Evolutionary conservation across 2,329 filamentous ascomycete genomes (phyloP).

Genomic region (Nemania bipapillata): DNA sequence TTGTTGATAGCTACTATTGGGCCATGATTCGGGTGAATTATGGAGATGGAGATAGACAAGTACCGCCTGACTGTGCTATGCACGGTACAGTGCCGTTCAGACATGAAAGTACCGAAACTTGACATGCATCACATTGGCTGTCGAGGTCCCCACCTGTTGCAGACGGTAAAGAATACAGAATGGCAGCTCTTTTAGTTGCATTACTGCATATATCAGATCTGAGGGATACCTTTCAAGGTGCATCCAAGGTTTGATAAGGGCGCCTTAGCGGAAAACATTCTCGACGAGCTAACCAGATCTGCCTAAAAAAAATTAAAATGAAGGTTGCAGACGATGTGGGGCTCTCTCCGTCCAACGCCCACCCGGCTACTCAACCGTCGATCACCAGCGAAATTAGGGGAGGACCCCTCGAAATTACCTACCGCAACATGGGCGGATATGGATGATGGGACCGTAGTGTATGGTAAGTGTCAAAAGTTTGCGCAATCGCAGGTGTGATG

Average conservation of each 20-base stretch:
- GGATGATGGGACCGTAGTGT: slow-evolving; percentile 19
- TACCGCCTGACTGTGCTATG: not conserved
- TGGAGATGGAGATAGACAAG: slow-evolving; percentile 28
- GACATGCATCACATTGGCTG: slow-evolving; percentile 14
- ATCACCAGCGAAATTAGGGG: slow-evolving; percentile 40
- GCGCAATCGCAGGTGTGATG: slow-evolving; percentile 27
- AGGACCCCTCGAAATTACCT: slow-evolving; percentile 40
- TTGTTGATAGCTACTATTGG: slow-evolving; percentile 40
- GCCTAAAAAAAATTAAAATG: slow-evolving; percentile 35
- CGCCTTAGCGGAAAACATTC: slow-evolving; percentile 14
- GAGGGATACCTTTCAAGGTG: not conserved
- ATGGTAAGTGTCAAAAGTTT: slow-evolving; percentile 22
- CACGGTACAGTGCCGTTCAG: not conserved
- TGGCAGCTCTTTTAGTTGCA: slow-evolving; percentile 35
- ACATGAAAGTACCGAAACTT: slow-evolving; percentile 41
- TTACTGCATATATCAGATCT: slow-evolving; percentile 24
- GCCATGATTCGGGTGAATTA: slow-evolving; percentile 44
- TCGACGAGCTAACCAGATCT: slow-evolving; percentile 29
- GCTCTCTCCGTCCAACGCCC: slow-evolving; percentile 3
- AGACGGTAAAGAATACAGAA: not conserved
- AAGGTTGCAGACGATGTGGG: slow-evolving; percentile 33
- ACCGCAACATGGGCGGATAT: slow-evolving; percentile 17
- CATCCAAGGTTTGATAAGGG: not conserved
- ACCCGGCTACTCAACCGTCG: slow-evolving; percentile 38
- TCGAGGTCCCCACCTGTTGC: not conserved